These are phyloP conservation scores for Eucalyptus polyanthemos DNA, from an alignment of 345 rosid genomes.

Conservation along the genomic window DNA sequence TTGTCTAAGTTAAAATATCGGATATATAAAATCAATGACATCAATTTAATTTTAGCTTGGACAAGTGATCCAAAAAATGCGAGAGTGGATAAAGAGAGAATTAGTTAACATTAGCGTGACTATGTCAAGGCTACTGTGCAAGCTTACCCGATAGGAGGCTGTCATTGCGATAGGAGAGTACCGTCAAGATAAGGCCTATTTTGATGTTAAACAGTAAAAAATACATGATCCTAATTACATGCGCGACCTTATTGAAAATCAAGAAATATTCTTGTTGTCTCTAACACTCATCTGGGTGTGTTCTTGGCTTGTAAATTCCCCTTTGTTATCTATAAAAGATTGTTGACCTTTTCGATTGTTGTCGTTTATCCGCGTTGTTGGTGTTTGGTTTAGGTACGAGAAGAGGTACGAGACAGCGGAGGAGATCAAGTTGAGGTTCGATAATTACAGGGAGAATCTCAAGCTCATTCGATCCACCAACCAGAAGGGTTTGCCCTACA, in stretches of 20 bases:
- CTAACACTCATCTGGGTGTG: not conserved
- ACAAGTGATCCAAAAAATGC: not conserved
- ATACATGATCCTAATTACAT: not conserved
- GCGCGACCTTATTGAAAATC: not conserved
- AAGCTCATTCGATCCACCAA: slow-evolving; percentile 77
- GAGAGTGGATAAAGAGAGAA: not conserved
- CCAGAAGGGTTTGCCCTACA: slow-evolving; percentile 44
- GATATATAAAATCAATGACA: not conserved
- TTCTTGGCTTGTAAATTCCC: not conserved
- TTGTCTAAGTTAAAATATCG: not conserved
- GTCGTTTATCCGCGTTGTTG: not conserved
- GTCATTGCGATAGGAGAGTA: rapidly evolving
- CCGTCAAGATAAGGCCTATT: not conserved
- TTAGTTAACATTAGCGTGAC: rapidly evolving
- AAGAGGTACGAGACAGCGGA: slow-evolving; percentile 53
- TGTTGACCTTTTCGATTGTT: not conserved
- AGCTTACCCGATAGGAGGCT: not conserved
- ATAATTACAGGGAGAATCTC: slow-evolving; percentile 53
- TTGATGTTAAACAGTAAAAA: not conserved
- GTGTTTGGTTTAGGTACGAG: slow-evolving; percentile 34
- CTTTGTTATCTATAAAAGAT: not conserved
- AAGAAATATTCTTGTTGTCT: not conserved
- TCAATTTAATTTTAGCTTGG: not conserved
- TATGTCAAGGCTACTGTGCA: not conserved
- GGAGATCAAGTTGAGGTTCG: slow-evolving; percentile 65